Conservation (phyloP, 495 filamentous ascomycete species). For the Daldinia concentrica region DNA sequence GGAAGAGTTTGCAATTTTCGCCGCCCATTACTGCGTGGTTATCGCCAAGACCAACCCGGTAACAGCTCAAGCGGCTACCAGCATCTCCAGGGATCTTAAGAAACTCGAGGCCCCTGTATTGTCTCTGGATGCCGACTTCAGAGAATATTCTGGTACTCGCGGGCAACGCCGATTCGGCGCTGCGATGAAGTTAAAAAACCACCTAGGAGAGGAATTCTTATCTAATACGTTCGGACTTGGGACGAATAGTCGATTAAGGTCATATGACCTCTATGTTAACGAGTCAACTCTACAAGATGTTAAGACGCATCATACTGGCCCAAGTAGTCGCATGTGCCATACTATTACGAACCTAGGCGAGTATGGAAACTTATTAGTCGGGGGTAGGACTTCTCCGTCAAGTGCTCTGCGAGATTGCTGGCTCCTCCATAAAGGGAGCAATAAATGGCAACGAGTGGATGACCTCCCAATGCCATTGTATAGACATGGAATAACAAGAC, state of each 20-base stretch:
- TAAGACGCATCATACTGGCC: conserved; percentile 49
- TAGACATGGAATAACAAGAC: conserved; percentile 72
- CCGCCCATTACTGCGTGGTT: conserved; percentile 85
- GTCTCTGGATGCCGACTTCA: conserved; percentile 21
- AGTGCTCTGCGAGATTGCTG: conserved; percentile 75
- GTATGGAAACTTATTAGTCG: conserved; percentile 69
- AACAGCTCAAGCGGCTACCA: background rate
- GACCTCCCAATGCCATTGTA: conserved; percentile 72
- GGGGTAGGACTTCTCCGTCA: conserved; percentile 79
- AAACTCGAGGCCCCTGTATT: conserved; percentile 1
- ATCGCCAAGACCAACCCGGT: conserved; percentile 57
- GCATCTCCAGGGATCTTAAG: background rate
- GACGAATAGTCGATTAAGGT: conserved; percentile 64
- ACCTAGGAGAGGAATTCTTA: conserved; percentile 38
- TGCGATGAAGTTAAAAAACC: conserved; percentile 37
- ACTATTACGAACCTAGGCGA: conserved; percentile 69
- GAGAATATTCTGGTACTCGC: conserved; percentile 45
- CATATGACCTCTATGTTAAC: conserved; percentile 66
- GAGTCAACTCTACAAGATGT: conserved; percentile 35
- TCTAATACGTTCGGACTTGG: conserved; percentile 69
- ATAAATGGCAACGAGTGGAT: conserved; percentile 67
- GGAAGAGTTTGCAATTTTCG: conserved; percentile 93
- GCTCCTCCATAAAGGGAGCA: conserved; percentile 62
- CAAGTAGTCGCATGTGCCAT: conserved; percentile 75
- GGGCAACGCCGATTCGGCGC: conserved; percentile 57